Conservation (phyloP, 179 eudicot genomes). For the Spergularia azorica region DNA sequence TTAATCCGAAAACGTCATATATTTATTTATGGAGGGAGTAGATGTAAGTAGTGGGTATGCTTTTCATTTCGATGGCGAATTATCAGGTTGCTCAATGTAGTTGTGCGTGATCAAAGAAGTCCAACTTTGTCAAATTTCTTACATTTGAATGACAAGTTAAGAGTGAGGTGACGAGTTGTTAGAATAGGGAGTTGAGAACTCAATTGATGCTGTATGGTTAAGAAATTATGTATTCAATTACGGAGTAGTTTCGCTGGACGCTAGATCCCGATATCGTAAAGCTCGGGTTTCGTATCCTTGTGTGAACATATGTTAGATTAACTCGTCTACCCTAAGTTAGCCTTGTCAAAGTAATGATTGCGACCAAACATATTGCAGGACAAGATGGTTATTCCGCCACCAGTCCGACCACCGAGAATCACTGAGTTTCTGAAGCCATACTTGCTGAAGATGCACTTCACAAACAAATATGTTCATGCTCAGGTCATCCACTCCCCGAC, state of each 20-base stretch:
- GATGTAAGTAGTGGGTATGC: too few species aligned
- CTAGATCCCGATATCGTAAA: too few species aligned
- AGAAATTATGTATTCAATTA: neutral
- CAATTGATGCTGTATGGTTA: neutral
- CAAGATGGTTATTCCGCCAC: conserved; percentile 81
- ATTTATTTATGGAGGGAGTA: too few species aligned
- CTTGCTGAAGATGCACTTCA: conserved; percentile 76
- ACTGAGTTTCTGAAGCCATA: conserved; percentile 80
- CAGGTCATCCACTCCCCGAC: conserved; percentile 90
- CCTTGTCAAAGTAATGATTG: neutral
- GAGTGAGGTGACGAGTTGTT: neutral
- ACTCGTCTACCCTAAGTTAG: neutral
- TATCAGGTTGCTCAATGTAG: too few species aligned
- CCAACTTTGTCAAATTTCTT: neutral
- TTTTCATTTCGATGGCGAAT: too few species aligned
- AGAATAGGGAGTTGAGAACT: neutral
- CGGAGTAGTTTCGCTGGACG: too few species aligned
- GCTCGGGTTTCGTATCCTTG: too few species aligned
- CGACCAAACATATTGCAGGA: conserved; percentile 17
- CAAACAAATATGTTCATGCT: conserved; percentile 79
- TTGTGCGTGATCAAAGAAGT: neutral
- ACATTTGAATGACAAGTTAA: neutral
- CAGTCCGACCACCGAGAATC: conserved; percentile 63
- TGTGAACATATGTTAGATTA: neutral
- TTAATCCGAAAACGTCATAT: too few species aligned